Evolutionary conservation across 805 yeast genomes (phyloP).

Genomic region (Yueomyces sp.): DNA sequence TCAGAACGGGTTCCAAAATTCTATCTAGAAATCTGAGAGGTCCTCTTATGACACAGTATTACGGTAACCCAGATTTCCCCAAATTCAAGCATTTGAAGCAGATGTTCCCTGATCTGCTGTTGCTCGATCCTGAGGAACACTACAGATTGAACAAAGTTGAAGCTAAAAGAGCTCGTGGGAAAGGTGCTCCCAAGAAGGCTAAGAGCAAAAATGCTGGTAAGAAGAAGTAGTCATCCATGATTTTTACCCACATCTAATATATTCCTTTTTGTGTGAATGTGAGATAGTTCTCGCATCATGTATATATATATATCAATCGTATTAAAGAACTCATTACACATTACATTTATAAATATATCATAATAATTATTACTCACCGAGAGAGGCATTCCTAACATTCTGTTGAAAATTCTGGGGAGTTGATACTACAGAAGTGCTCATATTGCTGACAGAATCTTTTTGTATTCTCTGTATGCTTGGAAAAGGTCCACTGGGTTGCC

Average conservation of each 20-base stretch:
- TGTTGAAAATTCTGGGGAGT: too few species aligned
- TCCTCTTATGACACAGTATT: constrained; percentile 53
- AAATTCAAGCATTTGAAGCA: constrained; percentile 46
- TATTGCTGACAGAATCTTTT: too few species aligned
- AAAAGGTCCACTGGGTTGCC: constrained; percentile 20
- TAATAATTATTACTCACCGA: too few species aligned
- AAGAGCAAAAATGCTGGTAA: constrained; percentile 19
- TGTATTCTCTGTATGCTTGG: constrained; percentile 4
- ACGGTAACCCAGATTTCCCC: constrained; percentile 62
- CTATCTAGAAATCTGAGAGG: constrained; percentile 60
- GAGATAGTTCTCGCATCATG: too few species aligned
- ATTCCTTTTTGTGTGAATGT: too few species aligned
- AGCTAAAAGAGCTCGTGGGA: constrained; percentile 69
- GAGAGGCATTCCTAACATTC: too few species aligned
- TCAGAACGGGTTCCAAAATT: constrained; percentile 63
- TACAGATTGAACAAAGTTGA: constrained; percentile 54
- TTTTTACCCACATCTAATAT: constrained; percentile 1
- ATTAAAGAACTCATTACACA: too few species aligned
- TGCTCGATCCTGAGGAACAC: constrained; percentile 56
- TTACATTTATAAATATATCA: too few species aligned
- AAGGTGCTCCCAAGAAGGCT: constrained; percentile 76
- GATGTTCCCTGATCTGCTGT: constrained; percentile 34
- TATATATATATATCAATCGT: too few species aligned
- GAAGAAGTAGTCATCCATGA: neutral
- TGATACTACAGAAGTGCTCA: too few species aligned